Percentiles rank a stretch among this genome's conserved stretches.
phyloP scores from a whole-genome alignment of 2,329 filamentous ascomycete species.

The Cercospora zeae-maydis region DNA sequence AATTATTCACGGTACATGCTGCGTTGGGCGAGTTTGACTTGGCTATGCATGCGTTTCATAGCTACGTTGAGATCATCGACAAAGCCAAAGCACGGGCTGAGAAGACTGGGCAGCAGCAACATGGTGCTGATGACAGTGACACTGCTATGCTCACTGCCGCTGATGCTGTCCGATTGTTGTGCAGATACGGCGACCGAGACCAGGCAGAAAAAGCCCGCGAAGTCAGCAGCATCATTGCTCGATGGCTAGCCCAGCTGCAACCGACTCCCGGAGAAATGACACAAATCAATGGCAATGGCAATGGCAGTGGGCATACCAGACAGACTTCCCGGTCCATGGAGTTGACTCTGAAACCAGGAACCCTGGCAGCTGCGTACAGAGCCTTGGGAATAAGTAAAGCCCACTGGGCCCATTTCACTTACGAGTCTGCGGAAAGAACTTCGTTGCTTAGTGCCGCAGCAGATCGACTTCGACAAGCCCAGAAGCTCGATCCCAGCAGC shows the following conservation, averaged over 20 bases:
- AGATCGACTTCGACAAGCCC: conserved; percentile 62
- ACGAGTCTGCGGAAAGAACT: conserved; percentile 63
- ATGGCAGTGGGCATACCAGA: background rate
- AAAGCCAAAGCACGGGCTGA: conserved; percentile 79
- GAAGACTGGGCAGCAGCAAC: conserved; percentile 66
- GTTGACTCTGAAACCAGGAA: conserved; percentile 52
- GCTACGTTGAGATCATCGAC: conserved; percentile 83
- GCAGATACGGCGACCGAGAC: conserved; percentile 70
- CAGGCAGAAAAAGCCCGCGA: conserved; percentile 76
- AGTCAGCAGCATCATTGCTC: conserved; percentile 67
- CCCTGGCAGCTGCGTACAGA: conserved; percentile 71
- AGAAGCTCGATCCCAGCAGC: conserved; percentile 48
- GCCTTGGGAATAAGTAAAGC: conserved; percentile 82
- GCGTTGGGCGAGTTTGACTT: conserved; percentile 88
- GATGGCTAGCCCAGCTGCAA: conserved; percentile 64
- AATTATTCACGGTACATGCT: conserved; percentile 83
- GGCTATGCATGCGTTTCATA: conserved; percentile 84
- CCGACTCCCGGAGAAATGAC: conserved; percentile 23
- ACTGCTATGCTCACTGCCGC: conserved; percentile 73
- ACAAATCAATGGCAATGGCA: conserved; percentile 20
- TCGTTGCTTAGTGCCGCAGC: conserved; percentile 76
- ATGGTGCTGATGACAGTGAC: conserved; percentile 72
- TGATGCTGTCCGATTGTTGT: conserved; percentile 75
- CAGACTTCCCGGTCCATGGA: conserved; percentile 33
- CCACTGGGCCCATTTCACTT: conserved; percentile 80